Base-by-base conservation (phyloP, 352 stramenopile species). In the Phytophthora chlamydospora region DNA sequence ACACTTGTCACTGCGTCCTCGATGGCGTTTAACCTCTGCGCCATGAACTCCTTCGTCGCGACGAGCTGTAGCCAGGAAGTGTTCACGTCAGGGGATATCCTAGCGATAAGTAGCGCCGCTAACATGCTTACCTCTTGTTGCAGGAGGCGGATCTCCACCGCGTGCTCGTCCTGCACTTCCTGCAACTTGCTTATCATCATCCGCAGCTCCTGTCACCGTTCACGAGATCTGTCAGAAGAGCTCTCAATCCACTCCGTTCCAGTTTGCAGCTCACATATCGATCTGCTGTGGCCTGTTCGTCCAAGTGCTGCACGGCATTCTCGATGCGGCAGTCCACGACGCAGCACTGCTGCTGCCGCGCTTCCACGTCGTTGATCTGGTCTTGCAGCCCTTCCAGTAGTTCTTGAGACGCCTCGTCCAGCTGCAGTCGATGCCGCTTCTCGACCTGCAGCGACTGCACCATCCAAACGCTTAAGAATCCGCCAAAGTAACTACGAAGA, bases 381-480 rank as follows among this genome's bases (percentile, higher is more conserved):
- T 79, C 45, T 40, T 89, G 82, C 31, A 91, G 58, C 6, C 36
- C 45, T 16, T 89, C 71, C 33, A 91, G 70, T 6, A 85, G 66
- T 49, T 86, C 64, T 40, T 89, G 78, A 1, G 78, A 85, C 33
- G 72, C 68, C 62, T 85, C 76, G 36, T 91, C 79, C 27, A 89
- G 65, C 34, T 85, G 55, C 29, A 91, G 35, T 42, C 80, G 78
- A 0, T 85, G 71, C 16, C 76, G 62, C 47, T 81, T 88, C 36
- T 88, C 82, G 13, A 81, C 59, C 27, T 91, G 70, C 50, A 91
- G 74, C 10, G 63, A 66, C 81, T 90, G 53, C 9, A 38, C 24
- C 40, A 17, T 8, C 33, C n/a, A n/a, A 45, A 3, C 32, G 44
- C 14, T 40, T 29, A 4, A 39, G 0, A 7, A 33, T 43, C 5